A percentile compares a stretch with the other conserved stretches of the same genome.
Evolutionary conservation across 306 rosid species (phyloP).

Genomic region (Dryas octopetala): DNA sequence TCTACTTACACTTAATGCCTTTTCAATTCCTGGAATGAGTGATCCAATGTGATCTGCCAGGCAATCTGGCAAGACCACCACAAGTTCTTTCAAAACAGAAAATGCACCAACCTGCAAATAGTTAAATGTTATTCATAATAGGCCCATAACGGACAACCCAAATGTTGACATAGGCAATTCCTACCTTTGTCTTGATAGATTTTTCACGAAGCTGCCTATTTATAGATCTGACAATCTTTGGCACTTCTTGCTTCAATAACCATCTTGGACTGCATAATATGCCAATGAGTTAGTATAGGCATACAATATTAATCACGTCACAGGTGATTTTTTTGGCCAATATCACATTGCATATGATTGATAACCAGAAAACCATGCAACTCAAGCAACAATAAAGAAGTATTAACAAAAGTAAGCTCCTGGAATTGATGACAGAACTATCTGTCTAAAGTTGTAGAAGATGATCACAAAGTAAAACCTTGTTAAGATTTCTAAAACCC

Average conservation of each 20-base stretch:
- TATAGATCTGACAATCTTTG: slow-evolving; percentile 81
- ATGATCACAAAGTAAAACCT: neutral
- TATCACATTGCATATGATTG: neutral
- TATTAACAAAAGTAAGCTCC: neutral
- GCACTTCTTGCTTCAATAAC: slow-evolving; percentile 95
- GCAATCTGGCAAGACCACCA: slow-evolving; percentile 95
- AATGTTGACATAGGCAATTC: slow-evolving; percentile 8
- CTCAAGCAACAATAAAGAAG: neutral
- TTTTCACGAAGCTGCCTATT: slow-evolving; percentile 97
- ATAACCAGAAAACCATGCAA: slow-evolving; percentile 13
- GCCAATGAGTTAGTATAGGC: slow-evolving; percentile 23
- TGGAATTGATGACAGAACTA: neutral
- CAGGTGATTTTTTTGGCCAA: neutral
- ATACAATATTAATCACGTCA: neutral
- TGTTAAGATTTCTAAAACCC: neutral
- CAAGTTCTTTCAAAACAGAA: slow-evolving; percentile 96
- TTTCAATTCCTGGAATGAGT: slow-evolving; percentile 97
- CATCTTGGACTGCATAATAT: slow-evolving; percentile 83
- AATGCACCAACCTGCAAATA: slow-evolving; percentile 89
- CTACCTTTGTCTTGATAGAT: slow-evolving; percentile 97
- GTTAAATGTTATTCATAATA: slow-evolving; percentile 10
- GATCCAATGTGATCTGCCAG: slow-evolving; percentile 98
- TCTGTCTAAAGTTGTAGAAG: neutral
- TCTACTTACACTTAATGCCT: slow-evolving; percentile 78
- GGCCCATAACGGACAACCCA: slow-evolving; percentile 5